Percentiles rank a stretch among this genome's conserved stretches.
Conservation (phyloP, 257 asterid species). For the Solanum appendiculatum region DNA sequence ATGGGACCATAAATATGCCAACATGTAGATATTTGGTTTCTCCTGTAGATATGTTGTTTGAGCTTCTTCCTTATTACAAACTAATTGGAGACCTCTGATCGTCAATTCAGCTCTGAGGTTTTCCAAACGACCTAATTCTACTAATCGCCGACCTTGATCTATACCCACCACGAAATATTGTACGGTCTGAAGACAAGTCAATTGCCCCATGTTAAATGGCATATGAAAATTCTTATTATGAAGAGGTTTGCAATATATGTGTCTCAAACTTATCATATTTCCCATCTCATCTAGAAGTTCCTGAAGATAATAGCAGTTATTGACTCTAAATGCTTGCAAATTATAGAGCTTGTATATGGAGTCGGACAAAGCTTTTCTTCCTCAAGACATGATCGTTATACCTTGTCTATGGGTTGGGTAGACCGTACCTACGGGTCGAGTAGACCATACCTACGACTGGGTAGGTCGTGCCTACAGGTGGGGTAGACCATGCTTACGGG, state of each 20-base stretch:
- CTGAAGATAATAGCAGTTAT: background rate
- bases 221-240: background rate
- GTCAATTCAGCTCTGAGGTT: background rate
- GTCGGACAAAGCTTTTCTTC: too few relatives aligned
- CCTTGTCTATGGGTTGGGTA: too few relatives aligned
- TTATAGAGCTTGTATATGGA: too few relatives aligned
- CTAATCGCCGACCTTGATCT: background rate
- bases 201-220: background rate
- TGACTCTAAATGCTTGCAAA: too few relatives aligned
- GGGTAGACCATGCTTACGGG: too few relatives aligned
- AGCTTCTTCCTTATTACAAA: background rate
- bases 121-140: background rate
- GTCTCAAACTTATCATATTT: background rate
- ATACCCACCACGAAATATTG: background rate
- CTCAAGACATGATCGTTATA: too few relatives aligned
- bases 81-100: background rate
- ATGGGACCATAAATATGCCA: background rate
- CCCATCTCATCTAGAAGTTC: background rate
- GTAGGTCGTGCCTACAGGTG: too few relatives aligned
- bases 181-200: background rate
- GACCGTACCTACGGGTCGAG: too few relatives aligned
- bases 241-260: background rate
- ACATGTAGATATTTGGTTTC: background rate
- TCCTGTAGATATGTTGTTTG: background rate
- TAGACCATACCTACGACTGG: too few relatives aligned